Conservation (phyloP, 2,329 filamentous ascomycete genomes). For the Hortaea werneckii region DNA sequence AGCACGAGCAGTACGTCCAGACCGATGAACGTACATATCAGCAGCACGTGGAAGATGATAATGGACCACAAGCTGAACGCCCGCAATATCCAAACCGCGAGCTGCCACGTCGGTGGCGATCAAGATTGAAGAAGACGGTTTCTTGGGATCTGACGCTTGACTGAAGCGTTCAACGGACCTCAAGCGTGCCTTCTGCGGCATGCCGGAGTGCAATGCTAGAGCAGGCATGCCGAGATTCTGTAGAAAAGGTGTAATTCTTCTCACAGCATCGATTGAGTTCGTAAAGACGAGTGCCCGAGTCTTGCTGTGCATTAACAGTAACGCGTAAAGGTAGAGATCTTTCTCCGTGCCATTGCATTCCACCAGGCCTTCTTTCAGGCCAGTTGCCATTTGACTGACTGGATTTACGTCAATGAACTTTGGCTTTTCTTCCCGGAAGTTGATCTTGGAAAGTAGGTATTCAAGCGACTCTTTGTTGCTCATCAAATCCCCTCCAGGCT, state of each 20-base stretch:
- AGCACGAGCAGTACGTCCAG: constrained; percentile 84
- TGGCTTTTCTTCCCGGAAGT: constrained; percentile 73
- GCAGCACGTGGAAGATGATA: constrained; percentile 90
- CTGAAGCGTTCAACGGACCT: constrained; percentile 79
- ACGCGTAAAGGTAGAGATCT: constrained; percentile 86
- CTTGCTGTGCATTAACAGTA: constrained; percentile 72
- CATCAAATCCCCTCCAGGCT: constrained; percentile 51
- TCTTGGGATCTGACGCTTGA: constrained; percentile 40
- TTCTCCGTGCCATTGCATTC: constrained; percentile 93
- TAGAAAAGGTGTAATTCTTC: constrained; percentile 73
- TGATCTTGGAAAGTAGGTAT: constrained; percentile 80
- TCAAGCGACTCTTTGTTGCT: constrained; percentile 53
- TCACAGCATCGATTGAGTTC: constrained; percentile 88
- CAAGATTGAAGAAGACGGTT: constrained; percentile 51
- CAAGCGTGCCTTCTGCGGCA: constrained; percentile 92
- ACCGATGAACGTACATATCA: constrained; percentile 90
- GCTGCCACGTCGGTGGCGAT: constrained; percentile 91
- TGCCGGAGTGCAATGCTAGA: constrained; percentile 76
- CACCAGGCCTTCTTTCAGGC: constrained; percentile 77
- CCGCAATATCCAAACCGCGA: constrained; percentile 83
- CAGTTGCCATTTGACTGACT: constrained; percentile 73
- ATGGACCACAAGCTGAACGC: constrained; percentile 81
- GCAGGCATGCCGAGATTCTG: constrained; percentile 70
- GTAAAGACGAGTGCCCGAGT: constrained; percentile 82
- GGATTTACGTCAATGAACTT: constrained; percentile 92